Evolutionary conservation across 2,329 filamentous ascomycete species (phyloP), one percentile per base, ranked within the genome.

Genomic region (Mariannaea sp.): DNA sequence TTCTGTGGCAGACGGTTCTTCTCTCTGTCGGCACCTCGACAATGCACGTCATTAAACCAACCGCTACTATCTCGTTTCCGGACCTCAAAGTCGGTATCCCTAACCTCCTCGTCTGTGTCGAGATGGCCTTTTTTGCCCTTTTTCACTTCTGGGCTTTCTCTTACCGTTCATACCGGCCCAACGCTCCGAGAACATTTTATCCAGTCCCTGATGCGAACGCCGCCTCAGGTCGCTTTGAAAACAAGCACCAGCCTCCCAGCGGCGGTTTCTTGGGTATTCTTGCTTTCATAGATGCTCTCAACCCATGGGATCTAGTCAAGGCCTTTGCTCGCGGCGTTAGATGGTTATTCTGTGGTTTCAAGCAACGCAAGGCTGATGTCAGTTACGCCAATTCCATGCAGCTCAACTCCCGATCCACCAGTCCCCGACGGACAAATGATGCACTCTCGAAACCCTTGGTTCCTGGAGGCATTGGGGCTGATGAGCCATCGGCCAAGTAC

Each of bases 31-130:
- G 72, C 56, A 80, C 78, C 0, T 83, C 83, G 1, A 79, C 80
- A 4, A 80, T 88, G 4, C 79, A 86, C 13, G 77, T 94, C 43
- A 81, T 81, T 27, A 73, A 85, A 56, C 70, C 88, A 1, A 86
- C 80, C 36, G 70, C 78, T 1, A 79, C 80, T 27, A 72, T 96
- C 10, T 83, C 84, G 26, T 86, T 86, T 35, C 86, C 86, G 1
- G 91, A 96, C 69, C 79, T 95, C 64, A 89, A 90, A 68, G 84
- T 94, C 39, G 90, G 90, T 46, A 87, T 96, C 22, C 90, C 91
- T 0, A 86, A 86, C 22, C 74, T 93, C 45, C 76, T 95, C 9
- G 82, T 94, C 19, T 92, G 88, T 67, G 76, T 94, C 33, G 91
- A 96, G 72, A 96, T 96, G 91, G 84, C 89, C 7, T 74, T 89